Percentiles rank a stretch among this genome's conserved stretches.
Conservation (phyloP, 192 early-diverging fungal species). For the Coemansia sp. region DNA sequence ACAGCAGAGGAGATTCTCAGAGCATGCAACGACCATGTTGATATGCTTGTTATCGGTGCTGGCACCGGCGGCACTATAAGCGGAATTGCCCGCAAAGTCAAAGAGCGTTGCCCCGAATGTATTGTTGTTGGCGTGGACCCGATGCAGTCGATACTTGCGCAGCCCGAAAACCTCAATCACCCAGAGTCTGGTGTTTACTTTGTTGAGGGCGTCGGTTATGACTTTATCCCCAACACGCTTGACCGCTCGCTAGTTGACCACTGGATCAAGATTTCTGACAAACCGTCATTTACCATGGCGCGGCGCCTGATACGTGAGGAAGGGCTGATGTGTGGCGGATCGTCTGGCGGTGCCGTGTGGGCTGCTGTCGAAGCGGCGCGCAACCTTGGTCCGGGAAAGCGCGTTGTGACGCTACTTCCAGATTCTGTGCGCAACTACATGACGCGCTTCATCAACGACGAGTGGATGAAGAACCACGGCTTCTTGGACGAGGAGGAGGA, state of each 20-base stretch:
- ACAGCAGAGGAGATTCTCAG: conserved; percentile 85
- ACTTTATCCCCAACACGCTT: conserved; percentile 95
- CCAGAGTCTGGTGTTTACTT: conserved; percentile 71
- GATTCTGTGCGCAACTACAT: conserved; percentile 99
- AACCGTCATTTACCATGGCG: conserved; percentile 93
- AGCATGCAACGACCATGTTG: conserved; percentile 84
- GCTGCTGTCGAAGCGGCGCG: conserved; percentile 87
- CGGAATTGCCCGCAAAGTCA: conserved; percentile 91
- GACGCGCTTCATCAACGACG: conserved; percentile 98
- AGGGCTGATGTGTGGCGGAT: conserved; percentile 95
- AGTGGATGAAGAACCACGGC: conserved; percentile 91
- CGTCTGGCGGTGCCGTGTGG: conserved; percentile 90
- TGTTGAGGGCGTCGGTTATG: conserved; percentile 99
- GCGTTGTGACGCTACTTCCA: conserved; percentile 92
- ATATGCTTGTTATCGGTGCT: conserved; percentile 94
- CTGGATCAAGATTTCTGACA: conserved; percentile 98
- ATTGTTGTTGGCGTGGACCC: conserved; percentile 94
- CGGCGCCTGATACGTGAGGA: conserved; percentile 96
- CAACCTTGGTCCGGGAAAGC: conserved; percentile 80
- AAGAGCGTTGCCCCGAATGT: conserved; percentile 87
- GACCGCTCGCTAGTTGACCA: conserved; percentile 83
- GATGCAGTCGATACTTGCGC: conserved; percentile 90
- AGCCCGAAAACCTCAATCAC: conserved; percentile 79
- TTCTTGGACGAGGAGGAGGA: conserved; percentile 78
- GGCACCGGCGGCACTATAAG: conserved; percentile 98